Base-by-base conservation (phyloP, 1,284 basidiomycete genomes). In the Ceratobasidium theobromae region DNA sequence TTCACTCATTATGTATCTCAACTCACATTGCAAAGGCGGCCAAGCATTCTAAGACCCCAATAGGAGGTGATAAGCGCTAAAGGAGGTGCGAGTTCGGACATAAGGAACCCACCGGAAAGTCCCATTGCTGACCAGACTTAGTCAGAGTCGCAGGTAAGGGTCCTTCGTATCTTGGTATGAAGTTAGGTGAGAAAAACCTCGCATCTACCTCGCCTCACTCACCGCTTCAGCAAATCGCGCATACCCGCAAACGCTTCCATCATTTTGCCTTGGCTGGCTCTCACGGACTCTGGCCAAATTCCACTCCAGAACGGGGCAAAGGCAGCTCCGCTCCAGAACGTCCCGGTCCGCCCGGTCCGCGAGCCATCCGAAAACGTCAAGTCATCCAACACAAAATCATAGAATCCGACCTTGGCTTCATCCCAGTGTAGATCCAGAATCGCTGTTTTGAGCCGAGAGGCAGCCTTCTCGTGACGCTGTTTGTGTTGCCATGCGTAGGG, bases 341-440 rank as follows among this genome's bases (percentile, higher is more conserved):
- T 74, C n/a, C 35, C 23, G 21, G 28, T 51, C 23, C 35, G 30
- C 18, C 58, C 46, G 68, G 85, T 87, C 62, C 87, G 84, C 5
- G 81, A 73, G 67, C 86, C 85, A 1, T 84, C 82, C 1, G 84
- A 86, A 48, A 86, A 75, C 4, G 8, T 25, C 14, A 16, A 23
- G 33, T 38, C 46, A 21, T 62, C 48, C 30, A 62, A 18, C 75
- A 91, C 91, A 76, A 87, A 95, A 76, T 94, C 92, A 75, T 95
- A 95, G 78, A 95, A 96, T 2, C 86, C 91, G 32, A 93, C 80
- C 79, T 90, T 91, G 1, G 77, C 76, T 0, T 84, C 70, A 73
- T 96, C 89, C 94, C 94, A 97, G 76, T 86, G 81, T 12, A 98
- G 82, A 73, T 97, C 95, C 43, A 95, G 78, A 67, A 97, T 85